Evolutionary conservation across 495 filamentous ascomycete species (phyloP), one percentile per base, ranked within the genome.

Genomic region (Podospora pseudopauciseta): DNA sequence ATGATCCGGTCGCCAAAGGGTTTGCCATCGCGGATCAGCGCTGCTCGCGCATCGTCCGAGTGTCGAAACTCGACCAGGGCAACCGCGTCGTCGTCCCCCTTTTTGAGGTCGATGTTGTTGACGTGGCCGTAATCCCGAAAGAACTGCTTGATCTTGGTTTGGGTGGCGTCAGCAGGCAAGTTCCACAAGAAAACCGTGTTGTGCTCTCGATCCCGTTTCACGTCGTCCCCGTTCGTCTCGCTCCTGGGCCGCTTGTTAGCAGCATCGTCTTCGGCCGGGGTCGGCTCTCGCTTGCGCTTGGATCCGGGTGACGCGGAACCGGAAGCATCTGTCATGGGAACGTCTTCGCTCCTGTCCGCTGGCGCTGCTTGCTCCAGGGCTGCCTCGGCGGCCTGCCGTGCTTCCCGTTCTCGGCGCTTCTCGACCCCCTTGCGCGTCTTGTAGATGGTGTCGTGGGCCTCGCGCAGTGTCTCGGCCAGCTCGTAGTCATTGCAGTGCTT

Each of bases 401-500:
- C 86, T 66, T 96, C 92, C 20, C 82, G 82, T 71, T 90, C 87
- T 60, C 91, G 84, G 67, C 90, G 85, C 71, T 85, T 86, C n/a
- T 78, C 80, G 57, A 94, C 83, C 11, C 79, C 80, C 70, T 86
- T 88, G 62, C 82, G 84, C n/a, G 84, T 83, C 71, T 88, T 88
- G 65, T 90, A 86, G 26, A 90, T 88, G 34, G 87, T 86, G 63
- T 92, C 85, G 13, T 91, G 80, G 20, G 91, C 91, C 64, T 85
- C 80, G 68, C 90, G 87, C 6, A 96, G 80, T 34, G 89, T 88
- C 54, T 90, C 85, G 5, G 90, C 86, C 60, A 87, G 84, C 74
- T 95, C 93, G 71, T 95, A 93, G 69, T 93, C 91, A 72, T 94
- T 90, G 73, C 92, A 96, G 73, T 98, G 94, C 54, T 91, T 84